Evolutionary conservation across 2,329 filamentous ascomycete genomes (phyloP).

Genomic region (Calycina herbarum): DNA sequence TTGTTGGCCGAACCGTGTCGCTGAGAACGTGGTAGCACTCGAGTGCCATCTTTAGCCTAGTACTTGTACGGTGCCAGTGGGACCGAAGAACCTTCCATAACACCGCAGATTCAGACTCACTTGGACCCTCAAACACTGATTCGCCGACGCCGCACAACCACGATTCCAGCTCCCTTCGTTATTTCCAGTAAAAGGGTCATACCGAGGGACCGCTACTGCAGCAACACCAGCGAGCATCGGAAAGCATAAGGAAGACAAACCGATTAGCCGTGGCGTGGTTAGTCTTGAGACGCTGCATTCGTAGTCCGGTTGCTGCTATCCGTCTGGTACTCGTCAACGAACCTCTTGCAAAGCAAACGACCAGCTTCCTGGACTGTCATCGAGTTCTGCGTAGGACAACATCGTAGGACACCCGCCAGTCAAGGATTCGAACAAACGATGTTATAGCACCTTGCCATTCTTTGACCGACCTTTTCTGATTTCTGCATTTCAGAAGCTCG

Average conservation of each 20-base stretch:
- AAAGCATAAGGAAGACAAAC: conserved; percentile 5
- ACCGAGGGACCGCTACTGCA: conserved; percentile 3
- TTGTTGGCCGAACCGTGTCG: conserved; percentile 11
- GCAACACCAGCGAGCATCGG: conserved; percentile 10
- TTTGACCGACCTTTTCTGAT: conserved; percentile 4
- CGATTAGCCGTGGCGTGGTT: not conserved
- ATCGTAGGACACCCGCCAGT: conserved; percentile 8
- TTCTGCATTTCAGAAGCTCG: not conserved
- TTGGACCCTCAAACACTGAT: not conserved
- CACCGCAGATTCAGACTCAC: not conserved
- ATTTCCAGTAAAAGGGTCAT: not conserved
- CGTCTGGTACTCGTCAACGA: not conserved
- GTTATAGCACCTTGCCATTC: conserved; percentile 8
- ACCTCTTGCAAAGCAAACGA: conserved; percentile 9
- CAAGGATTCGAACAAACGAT: conserved; percentile 11
- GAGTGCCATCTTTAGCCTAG: not conserved
- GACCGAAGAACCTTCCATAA: conserved; percentile 8
- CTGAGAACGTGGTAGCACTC: not conserved
- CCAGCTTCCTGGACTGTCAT: not conserved
- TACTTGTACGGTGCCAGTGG: not conserved
- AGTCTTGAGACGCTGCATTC: not conserved
- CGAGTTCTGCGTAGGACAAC: conserved; percentile 7
- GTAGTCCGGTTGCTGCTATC: conserved; percentile 15
- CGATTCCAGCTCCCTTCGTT: not conserved
- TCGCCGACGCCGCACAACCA: conserved; percentile 7